Percentiles rank a stretch among this genome's conserved stretches.
Conservation (phyloP, 257 asterid species). For the Misopates orontium region DNA sequence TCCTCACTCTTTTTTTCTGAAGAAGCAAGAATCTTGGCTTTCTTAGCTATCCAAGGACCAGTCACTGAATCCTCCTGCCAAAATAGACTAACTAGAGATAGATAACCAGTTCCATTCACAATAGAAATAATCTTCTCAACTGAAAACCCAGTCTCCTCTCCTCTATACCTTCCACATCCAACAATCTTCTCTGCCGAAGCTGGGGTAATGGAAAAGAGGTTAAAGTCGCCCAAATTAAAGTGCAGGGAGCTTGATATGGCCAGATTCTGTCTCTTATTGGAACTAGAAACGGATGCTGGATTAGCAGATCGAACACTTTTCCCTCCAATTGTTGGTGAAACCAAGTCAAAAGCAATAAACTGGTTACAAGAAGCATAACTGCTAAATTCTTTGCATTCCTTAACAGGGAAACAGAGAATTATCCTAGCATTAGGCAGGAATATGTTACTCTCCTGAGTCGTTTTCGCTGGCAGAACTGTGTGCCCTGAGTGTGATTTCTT, state of each 20-base stretch:
- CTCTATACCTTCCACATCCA: conserved; percentile 37
- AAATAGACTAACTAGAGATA: conserved; percentile 62
- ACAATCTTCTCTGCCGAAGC: conserved; percentile 36
- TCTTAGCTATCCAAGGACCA: conserved; percentile 83
- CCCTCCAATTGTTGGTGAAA: conserved; percentile 44
- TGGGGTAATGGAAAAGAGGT: conserved; percentile 53
- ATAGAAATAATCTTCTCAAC: conserved; percentile 59
- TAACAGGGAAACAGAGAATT: conserved; percentile 64
- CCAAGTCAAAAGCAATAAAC: conserved; percentile 71
- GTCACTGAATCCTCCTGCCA: conserved; percentile 75
- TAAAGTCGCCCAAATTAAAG: conserved; percentile 55
- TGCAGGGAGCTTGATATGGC: conserved; percentile 58
- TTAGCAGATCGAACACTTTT: conserved; percentile 42
- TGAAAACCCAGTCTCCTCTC: conserved; percentile 42
- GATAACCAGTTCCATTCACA: conserved; percentile 42
- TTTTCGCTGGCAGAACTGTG: conserved; percentile 35
- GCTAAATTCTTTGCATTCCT: conserved; percentile 38
- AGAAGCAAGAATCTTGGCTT: conserved; percentile 75
- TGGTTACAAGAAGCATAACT: conserved; percentile 63
- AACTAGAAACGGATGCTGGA: conserved; percentile 40
- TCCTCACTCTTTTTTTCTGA: conserved; percentile 58
- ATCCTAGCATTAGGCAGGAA: conserved; percentile 76
- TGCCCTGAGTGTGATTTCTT: conserved; percentile 33
- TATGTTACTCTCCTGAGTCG: conserved; percentile 54
- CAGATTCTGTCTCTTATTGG: conserved; percentile 39